phyloP scores from a whole-genome alignment of 2,329 filamentous ascomycete genomes.

The Pseudodiploospora longispora region DNA sequence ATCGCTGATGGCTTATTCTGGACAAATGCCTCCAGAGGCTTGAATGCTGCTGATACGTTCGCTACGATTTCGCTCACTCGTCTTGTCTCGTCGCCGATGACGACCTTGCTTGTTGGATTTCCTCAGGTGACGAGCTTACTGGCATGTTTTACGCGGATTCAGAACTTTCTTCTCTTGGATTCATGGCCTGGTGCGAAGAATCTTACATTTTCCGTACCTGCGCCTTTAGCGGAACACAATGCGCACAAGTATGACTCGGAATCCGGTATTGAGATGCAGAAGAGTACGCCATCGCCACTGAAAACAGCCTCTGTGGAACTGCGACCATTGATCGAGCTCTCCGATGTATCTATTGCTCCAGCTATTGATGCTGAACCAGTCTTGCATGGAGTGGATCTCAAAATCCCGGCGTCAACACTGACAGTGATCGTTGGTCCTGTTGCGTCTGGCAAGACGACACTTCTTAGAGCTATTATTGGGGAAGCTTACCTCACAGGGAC shows the following conservation, averaged over 20 bases:
- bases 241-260: background rate
- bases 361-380: conserved; percentile 25
- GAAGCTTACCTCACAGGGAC: conserved; percentile 16
- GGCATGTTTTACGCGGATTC: conserved; percentile 9
- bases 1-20: conserved; percentile 9
- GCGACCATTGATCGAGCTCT: conserved; percentile 31
- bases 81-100: conserved; percentile 5
- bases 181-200: conserved; percentile 17
- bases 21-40: conserved; percentile 4
- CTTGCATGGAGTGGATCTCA: conserved; percentile 8
- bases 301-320: conserved; percentile 28
- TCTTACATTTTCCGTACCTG: conserved; percentile 28
- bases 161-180: conserved; percentile 7
- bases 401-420: conserved; percentile 10
- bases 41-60: conserved; percentile 6
- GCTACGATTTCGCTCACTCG: conserved; percentile 9
- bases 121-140: conserved; percentile 3
- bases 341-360: conserved; percentile 34
- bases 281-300: conserved; percentile 18
- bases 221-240: background rate
- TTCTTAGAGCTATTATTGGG: conserved; percentile 27
- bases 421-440: conserved; percentile 31
- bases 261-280: conserved; percentile 14
- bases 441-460: conserved; percentile 27
- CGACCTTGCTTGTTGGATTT: conserved; percentile 3